A percentile compares a stretch with the other conserved stretches of the same genome.
These are phyloP conservation scores for Viola odorata DNA, from an alignment of 345 rosid species.

Conservation along the genomic window DNA sequence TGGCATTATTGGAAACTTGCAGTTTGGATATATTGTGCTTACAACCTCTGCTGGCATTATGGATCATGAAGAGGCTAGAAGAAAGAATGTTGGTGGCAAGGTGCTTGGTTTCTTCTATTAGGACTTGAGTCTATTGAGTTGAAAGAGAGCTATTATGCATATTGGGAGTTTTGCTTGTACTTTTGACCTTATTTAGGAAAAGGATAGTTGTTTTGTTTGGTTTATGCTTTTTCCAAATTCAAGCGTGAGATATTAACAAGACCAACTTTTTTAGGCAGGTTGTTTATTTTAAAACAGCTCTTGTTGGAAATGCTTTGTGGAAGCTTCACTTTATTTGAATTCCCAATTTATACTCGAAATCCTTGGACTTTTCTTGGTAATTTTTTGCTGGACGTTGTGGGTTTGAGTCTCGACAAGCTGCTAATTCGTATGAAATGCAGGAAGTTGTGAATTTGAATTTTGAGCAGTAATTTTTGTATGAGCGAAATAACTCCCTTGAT, in stretches of 20 bases:
- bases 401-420: too few species aligned
- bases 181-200: conserved; percentile 8
- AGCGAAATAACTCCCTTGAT: too few species aligned
- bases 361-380: too few species aligned
- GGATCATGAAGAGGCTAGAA: conserved; percentile 35
- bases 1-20: conserved; percentile 17
- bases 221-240: conserved; percentile 12
- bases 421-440: too few species aligned
- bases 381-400: too few species aligned
- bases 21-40: conserved; percentile 31
- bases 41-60: conserved; percentile 33
- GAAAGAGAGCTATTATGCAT: not conserved
- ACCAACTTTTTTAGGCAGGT: not conserved
- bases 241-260: too few species aligned
- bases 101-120: conserved; percentile 33
- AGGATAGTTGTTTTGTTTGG: conserved; percentile 5
- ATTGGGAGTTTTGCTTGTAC: conserved; percentile 5
- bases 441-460: too few species aligned
- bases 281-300: not conserved
- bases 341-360: too few species aligned
- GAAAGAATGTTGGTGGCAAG: conserved; percentile 34
- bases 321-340: too few species aligned
- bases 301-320: too few species aligned
- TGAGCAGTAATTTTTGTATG: too few species aligned
- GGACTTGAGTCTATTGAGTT: not conserved